Evolutionary conservation across 176 grass and related monocot species (phyloP).

Genomic region (Zoysia japonica): DNA sequence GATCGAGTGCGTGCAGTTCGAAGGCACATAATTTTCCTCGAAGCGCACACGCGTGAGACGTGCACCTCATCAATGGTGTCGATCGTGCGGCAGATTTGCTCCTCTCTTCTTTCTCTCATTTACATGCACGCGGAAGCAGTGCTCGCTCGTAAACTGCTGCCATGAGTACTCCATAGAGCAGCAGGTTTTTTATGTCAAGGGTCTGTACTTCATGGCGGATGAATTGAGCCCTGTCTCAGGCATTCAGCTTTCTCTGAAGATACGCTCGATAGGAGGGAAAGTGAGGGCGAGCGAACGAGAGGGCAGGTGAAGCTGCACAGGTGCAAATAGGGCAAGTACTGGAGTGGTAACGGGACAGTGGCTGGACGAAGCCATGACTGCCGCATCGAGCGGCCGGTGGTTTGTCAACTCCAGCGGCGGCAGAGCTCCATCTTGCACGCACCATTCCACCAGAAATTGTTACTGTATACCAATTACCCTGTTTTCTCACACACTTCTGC

Average conservation of each 20-base stretch:
- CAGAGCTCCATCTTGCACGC: constrained; percentile 1
- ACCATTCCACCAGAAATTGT: not conserved
- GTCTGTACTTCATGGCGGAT: no score
- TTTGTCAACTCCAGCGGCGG: constrained; percentile 38
- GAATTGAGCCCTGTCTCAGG: not conserved
- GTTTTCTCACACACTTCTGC: not conserved
- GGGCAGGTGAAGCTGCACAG: not conserved
- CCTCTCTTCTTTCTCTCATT: constrained; percentile 1
- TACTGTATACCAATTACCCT: not conserved
- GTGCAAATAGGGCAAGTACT: not conserved
- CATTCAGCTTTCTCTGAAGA: constrained; percentile 21
- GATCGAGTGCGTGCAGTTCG: constrained; percentile 39
- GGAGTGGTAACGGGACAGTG: not conserved
- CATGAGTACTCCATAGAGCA: not conserved
- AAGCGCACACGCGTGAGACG: constrained; percentile 30
- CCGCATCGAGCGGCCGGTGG: no score
- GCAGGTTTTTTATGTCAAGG: no score
- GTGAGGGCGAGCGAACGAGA: not conserved
- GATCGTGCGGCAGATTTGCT: constrained; percentile 35
- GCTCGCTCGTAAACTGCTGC: not conserved
- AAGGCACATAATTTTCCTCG: constrained; percentile 49
- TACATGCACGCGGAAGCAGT: not conserved
- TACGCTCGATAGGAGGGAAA: not conserved
- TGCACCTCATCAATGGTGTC: constrained; percentile 38
- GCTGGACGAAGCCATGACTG: not conserved